phyloP scores from a whole-genome alignment of 1,284 basidiomycete genomes.

The Xerocomus amazonicus region DNA sequence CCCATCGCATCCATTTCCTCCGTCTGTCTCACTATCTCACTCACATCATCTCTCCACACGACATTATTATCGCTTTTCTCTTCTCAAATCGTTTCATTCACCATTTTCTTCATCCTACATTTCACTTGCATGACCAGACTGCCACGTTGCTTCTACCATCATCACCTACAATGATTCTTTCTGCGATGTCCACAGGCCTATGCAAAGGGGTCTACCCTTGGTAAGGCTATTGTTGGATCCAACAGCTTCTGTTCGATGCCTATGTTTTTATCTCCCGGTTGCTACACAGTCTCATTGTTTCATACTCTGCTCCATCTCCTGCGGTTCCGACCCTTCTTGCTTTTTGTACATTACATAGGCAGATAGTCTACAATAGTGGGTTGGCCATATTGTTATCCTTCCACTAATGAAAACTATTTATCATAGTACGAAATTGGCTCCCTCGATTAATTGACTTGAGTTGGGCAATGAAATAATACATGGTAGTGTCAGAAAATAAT shows the following conservation, averaged over 20 bases:
- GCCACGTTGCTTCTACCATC: conserved; percentile 13
- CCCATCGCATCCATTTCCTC: conserved; percentile 23
- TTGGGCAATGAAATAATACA: conserved; percentile 1
- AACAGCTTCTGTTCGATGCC: conserved; percentile 20
- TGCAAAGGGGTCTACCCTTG: conserved; percentile 10
- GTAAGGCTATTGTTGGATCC: conserved; percentile 16
- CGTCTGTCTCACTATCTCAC: conserved; percentile 25
- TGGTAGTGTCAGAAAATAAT: conserved; percentile 50
- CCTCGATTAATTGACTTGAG: too few relatives aligned
- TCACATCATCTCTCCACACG: conserved; percentile 28
- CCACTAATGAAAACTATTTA: conserved; percentile 37
- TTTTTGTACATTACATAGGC: conserved; percentile 38
- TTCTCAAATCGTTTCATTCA: conserved; percentile 12
- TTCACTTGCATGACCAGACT: conserved; percentile 22
- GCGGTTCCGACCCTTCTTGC: conserved; percentile 15
- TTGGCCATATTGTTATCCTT: conserved; percentile 54
- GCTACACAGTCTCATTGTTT: conserved; percentile 20
- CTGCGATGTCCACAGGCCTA: conserved; percentile 12
- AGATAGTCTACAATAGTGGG: conserved; percentile 47
- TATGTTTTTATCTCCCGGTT: conserved; percentile 22
- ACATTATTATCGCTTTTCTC: conserved; percentile 28
- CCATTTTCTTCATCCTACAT: conserved; percentile 11
- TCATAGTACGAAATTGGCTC: conserved; percentile 11
- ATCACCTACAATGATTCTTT: conserved; percentile 13
- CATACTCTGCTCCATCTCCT: conserved; percentile 25